Conservation (phyloP, 2,329 filamentous ascomycete species). For the Ophiostoma ips region DNA sequence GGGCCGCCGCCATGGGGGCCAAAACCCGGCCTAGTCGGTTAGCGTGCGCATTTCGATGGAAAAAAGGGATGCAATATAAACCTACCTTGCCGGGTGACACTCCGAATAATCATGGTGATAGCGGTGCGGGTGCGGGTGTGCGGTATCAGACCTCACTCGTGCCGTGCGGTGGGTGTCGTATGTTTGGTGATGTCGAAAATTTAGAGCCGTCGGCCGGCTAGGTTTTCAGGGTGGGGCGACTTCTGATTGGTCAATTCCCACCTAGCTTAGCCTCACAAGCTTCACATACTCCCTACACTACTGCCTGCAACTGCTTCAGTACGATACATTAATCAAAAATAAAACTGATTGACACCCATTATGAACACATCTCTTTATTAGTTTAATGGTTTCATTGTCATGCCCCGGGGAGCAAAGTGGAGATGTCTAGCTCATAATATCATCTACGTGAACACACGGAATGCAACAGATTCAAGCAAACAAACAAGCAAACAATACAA, state of each 20-base stretch:
- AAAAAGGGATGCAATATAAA: not conserved
- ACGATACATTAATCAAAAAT: not conserved
- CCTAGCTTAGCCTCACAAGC: not conserved
- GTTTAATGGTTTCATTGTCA: not conserved
- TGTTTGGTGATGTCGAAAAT: not conserved
- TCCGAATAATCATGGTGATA: constrained; percentile 41
- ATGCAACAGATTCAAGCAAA: not conserved
- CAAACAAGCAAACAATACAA: not conserved
- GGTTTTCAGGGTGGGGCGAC: not conserved
- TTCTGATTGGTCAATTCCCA: not conserved
- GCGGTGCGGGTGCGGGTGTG: constrained; percentile 10
- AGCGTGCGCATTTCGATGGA: constrained; percentile 8
- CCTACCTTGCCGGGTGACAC: constrained; percentile 41
- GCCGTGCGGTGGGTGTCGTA: not conserved
- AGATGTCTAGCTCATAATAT: constrained; percentile 4
- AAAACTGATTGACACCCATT: not conserved
- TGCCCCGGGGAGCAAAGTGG: constrained; percentile 5
- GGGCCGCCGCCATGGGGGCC: constrained; percentile 20
- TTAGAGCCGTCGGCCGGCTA: not conserved
- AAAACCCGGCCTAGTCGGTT: constrained; percentile 22
- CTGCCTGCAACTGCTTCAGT: too few species aligned
- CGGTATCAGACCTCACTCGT: not conserved
- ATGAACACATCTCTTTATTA: not conserved
- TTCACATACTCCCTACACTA: not conserved
- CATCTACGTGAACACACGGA: not conserved